These are phyloP conservation scores for Stagonosporopsis chrysanthemi DNA, from an alignment of 2,329 filamentous ascomycete genomes.

Conservation along the genomic window DNA sequence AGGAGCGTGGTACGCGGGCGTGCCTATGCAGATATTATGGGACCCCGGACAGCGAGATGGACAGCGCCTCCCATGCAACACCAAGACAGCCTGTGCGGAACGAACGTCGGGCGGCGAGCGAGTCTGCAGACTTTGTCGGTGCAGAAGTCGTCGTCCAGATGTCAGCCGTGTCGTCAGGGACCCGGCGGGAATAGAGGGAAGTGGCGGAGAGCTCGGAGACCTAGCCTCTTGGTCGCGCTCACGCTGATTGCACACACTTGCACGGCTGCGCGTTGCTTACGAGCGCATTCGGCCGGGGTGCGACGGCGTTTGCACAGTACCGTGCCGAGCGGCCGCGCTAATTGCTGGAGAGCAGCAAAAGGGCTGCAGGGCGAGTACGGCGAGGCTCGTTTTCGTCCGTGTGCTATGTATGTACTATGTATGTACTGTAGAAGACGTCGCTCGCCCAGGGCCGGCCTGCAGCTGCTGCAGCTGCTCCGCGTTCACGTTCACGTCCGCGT, in stretches of 20 bases:
- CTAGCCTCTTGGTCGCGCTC: constrained; percentile 1
- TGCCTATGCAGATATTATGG: constrained; percentile 26
- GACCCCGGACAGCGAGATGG: constrained; percentile 17
- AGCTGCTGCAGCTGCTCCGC: background rate
- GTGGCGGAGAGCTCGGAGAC: constrained; percentile 16
- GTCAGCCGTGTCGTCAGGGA: constrained; percentile 13
- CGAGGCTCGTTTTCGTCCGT: constrained; percentile 11
- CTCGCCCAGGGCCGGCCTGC: too few relatives aligned
- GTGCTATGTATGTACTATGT: background rate
- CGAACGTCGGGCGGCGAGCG: constrained; percentile 20
- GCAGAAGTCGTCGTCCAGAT: constrained; percentile 1
- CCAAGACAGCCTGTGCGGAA: constrained; percentile 17
- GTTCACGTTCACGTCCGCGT: background rate
- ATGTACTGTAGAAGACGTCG: too few relatives aligned
- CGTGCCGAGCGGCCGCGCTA: constrained; percentile 13
- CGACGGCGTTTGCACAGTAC: constrained; percentile 17
- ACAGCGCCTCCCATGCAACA: constrained; percentile 15
- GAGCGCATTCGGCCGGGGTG: constrained; percentile 19
- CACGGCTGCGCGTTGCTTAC: constrained; percentile 17
- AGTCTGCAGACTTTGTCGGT: constrained; percentile 8
- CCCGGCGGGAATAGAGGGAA: constrained; percentile 15
- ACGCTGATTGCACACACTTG: constrained; percentile 6
- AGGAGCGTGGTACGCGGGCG: constrained; percentile 11
- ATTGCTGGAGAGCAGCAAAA: constrained; percentile 1
- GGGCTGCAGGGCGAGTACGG: background rate